phyloP scores from a whole-genome alignment of 2,329 filamentous ascomycete species.

The Aspergillus candidus region DNA sequence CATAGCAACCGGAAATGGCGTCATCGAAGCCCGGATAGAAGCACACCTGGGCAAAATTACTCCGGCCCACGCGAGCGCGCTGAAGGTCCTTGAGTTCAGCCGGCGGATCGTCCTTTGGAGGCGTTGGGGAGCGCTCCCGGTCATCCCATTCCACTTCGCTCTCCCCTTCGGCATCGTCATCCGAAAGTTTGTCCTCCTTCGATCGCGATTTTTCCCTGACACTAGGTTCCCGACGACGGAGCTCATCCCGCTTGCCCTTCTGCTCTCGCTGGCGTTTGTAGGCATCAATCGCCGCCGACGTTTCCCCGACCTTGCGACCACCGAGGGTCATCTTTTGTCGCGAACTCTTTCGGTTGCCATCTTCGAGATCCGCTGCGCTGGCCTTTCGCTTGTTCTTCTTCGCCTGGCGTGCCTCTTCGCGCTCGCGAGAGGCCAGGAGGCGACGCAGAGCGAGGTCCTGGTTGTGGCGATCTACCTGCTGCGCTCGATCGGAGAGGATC shows the following conservation, averaged over 20 bases:
- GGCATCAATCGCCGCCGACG: slow-evolving; percentile 66
- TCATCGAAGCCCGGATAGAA: slow-evolving; percentile 87
- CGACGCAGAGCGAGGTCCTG: slow-evolving; percentile 78
- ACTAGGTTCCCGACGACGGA: slow-evolving; percentile 38
- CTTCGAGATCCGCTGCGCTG: slow-evolving; percentile 70
- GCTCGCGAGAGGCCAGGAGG: slow-evolving; percentile 63
- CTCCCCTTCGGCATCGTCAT: slow-evolving; percentile 61
- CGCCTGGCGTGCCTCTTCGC: slow-evolving; percentile 49
- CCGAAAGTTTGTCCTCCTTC: slow-evolving; percentile 55
- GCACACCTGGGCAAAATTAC: slow-evolving; percentile 82
- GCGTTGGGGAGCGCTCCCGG: slow-evolving; percentile 45
- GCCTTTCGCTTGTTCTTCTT: slow-evolving; percentile 67
- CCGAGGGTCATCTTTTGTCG: slow-evolving; percentile 63
- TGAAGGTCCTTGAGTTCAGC: slow-evolving; percentile 77
- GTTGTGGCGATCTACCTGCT: slow-evolving; percentile 72
- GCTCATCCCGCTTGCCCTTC: slow-evolving; percentile 46
- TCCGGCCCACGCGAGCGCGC: slow-evolving; percentile 73
- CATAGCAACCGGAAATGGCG: slow-evolving; percentile 75
- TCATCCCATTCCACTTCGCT: slow-evolving; percentile 76
- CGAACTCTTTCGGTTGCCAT: slow-evolving; percentile 66
- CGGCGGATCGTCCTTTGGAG: slow-evolving; percentile 59
- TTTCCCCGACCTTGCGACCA: slow-evolving; percentile 61
- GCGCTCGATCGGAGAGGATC: slow-evolving; percentile 78
- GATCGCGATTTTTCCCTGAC: slow-evolving; percentile 54
- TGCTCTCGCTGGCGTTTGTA: slow-evolving; percentile 58